phyloP scores from a whole-genome alignment of 768 basidiomycete genomes.

The Russula emetica region DNA sequence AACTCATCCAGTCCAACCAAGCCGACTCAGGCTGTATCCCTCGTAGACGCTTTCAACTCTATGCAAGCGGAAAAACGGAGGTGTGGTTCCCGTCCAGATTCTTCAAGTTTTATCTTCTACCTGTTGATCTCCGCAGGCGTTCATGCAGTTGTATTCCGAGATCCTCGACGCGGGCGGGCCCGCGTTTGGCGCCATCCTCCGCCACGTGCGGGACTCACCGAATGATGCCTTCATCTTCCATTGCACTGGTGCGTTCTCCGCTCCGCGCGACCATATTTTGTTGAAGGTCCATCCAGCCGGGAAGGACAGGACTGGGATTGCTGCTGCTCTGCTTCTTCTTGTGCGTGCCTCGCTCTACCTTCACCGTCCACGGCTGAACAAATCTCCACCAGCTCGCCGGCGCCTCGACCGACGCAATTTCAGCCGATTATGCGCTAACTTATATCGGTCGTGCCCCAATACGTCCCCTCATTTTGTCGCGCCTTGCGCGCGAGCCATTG shows the following conservation, averaged over 20 bases:
- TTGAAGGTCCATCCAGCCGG: constrained; percentile 46
- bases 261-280: not conserved
- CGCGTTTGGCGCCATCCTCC: constrained; percentile 66
- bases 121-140: constrained; percentile 46
- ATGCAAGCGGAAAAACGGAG: constrained; percentile 78
- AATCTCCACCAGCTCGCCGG: constrained; percentile 57
- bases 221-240: constrained; percentile 65
- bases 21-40: not conserved
- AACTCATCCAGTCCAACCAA: not conserved
- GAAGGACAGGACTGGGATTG: constrained; percentile 76
- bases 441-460: constrained; percentile 77
- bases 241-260: constrained; percentile 52
- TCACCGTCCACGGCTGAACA: not conserved
- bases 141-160: constrained; percentile 76
- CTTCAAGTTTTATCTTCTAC: not conserved
- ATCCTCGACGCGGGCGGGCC: constrained; percentile 69
- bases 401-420: constrained; percentile 58
- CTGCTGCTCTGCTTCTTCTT: constrained; percentile 68
- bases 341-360: constrained; percentile 36
- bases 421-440: constrained; percentile 72
- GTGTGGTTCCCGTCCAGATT: constrained; percentile 35
- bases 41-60: constrained; percentile 61
- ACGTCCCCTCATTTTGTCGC: constrained; percentile 61
- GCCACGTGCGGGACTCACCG: constrained; percentile 69
- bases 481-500: constrained; percentile 64